These are phyloP conservation scores for Lecanicillium sp. DNA, from an alignment of 2,329 filamentous ascomycete species.

Conservation along the genomic window DNA sequence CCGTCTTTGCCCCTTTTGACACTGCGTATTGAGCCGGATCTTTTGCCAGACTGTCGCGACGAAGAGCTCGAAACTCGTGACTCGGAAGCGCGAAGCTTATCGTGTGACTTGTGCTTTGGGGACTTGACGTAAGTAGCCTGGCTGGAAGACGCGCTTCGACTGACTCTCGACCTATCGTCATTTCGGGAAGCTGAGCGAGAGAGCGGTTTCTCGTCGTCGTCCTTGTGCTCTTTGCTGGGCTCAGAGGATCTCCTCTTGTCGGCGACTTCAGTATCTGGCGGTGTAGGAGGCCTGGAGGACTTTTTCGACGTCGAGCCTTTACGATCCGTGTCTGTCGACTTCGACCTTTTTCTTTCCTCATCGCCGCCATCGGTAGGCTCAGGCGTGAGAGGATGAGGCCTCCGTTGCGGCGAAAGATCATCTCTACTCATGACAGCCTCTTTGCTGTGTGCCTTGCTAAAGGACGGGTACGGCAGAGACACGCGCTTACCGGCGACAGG, in stretches of 20 bases:
- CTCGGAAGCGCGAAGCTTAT: conserved; percentile 24
- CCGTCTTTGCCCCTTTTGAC: conserved; percentile 25
- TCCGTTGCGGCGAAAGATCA: conserved; percentile 29
- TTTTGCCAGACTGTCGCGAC: conserved; percentile 24
- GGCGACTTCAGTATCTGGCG: conserved; percentile 53
- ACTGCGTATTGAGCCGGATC: conserved; percentile 29
- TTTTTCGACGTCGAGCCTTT: conserved; percentile 27
- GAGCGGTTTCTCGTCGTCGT: conserved; percentile 30
- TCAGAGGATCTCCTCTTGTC: conserved; percentile 19
- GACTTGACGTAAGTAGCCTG: conserved; percentile 45
- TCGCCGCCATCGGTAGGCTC: conserved; percentile 53
- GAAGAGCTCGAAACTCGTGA: conserved; percentile 26
- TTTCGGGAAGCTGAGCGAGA: conserved; percentile 36
- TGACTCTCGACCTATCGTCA: conserved; percentile 44
- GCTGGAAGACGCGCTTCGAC: conserved; percentile 46
- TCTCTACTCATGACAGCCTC: conserved; percentile 65
- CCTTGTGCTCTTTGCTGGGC: conserved; percentile 15
- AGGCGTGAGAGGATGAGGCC: conserved; percentile 50
- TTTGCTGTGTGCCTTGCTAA: conserved; percentile 88
- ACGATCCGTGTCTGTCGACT: conserved; percentile 34
- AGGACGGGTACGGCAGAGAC: conserved; percentile 66
- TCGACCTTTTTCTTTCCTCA: conserved; percentile 28
- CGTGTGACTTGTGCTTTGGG: conserved; percentile 23
- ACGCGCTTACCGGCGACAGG: conserved; percentile 34
- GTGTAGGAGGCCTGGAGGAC: conserved; percentile 48